A percentile compares a stretch with the other conserved stretches of the same genome.
Conservation (phyloP, 352 stramenopile species). For the Phytophthora fragariaefolia region DNA sequence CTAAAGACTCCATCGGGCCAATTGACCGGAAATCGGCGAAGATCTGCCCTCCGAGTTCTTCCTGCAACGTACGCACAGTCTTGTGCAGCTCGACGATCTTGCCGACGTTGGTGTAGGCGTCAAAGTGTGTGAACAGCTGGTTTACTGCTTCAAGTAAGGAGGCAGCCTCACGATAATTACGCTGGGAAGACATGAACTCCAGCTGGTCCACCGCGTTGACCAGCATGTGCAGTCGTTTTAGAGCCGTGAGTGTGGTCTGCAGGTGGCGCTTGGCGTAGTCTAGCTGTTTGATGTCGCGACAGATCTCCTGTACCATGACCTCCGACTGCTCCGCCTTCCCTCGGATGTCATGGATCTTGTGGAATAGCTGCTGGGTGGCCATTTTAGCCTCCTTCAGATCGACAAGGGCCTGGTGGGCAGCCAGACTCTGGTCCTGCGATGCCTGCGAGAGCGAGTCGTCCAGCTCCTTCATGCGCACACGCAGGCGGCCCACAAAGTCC, state of each 20-base stretch:
- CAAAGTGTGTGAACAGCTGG: conserved; percentile 97
- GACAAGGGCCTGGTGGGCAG: conserved; percentile 76
- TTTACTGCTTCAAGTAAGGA: conserved; percentile 97
- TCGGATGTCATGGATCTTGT: conserved; percentile 94
- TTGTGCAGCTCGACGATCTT: conserved; percentile 94
- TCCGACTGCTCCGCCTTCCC: conserved; percentile 95
- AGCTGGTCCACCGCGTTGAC: conserved; percentile 96
- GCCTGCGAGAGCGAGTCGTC: conserved; percentile 83
- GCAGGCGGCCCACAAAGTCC: conserved; percentile 83
- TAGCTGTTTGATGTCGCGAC: conserved; percentile 98
- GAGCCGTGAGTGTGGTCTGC: conserved; percentile 93
- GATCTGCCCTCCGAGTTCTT: conserved; percentile 88
- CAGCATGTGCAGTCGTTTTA: conserved; percentile 98
- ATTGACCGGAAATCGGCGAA: conserved; percentile 92
- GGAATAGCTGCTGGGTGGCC: conserved; percentile 90
- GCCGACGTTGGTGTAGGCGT: conserved; percentile 92
- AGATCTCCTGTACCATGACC: conserved; percentile 98
- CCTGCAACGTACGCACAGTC: conserved; percentile 91
- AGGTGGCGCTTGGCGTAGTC: conserved; percentile 98
- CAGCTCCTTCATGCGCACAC: conserved; percentile 80
- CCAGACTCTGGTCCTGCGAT: conserved; percentile 80
- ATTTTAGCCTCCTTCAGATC: conserved; percentile 87
- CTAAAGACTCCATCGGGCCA: conserved; percentile 70
- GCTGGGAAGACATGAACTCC: conserved; percentile 79
- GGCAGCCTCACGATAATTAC: conserved; percentile 95